Percentiles rank a stretch among this genome's conserved stretches.
These are phyloP conservation scores for Hyaloscypha bicolor DNA, from an alignment of 495 filamentous ascomycete genomes.

Conservation along the genomic window DNA sequence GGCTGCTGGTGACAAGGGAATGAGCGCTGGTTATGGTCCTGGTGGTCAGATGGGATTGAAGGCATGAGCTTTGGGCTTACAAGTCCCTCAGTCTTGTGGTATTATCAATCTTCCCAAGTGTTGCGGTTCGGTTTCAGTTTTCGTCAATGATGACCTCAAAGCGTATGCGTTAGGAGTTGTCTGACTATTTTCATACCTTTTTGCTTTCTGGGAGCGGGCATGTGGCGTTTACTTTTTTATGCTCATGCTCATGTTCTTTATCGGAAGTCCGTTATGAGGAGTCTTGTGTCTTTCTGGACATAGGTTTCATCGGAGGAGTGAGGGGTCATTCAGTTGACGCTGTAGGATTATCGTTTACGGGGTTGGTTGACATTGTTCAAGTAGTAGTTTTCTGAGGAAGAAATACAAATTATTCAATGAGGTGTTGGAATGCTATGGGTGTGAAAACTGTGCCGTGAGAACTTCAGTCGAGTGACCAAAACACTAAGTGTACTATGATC, in stretches of 20 bases:
- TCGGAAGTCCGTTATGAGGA: background rate
- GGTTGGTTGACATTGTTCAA: background rate
- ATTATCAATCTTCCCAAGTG: background rate
- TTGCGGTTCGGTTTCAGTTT: background rate
- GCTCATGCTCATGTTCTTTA: background rate
- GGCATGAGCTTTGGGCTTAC: background rate
- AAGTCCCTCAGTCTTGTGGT: background rate
- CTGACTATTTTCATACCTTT: background rate
- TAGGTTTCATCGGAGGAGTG: background rate
- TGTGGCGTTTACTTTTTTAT: background rate
- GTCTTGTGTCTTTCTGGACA: background rate
- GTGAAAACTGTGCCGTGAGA: background rate
- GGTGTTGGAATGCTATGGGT: background rate
- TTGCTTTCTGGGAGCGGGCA: background rate
- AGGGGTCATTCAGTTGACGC: background rate
- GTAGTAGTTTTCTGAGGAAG: background rate
- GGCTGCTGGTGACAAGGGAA: slow-evolving; percentile 26
- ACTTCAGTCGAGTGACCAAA: background rate
- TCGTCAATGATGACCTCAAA: background rate
- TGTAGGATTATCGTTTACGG: background rate
- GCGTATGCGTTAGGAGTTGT: slow-evolving; percentile 8
- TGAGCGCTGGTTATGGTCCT: slow-evolving; percentile 27
- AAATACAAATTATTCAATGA: background rate
- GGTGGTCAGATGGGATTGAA: slow-evolving; percentile 31
- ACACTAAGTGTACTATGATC: background rate